These are phyloP conservation scores for Tanacetum coccineum DNA, from an alignment of 129 eudicot genomes.

Conservation along the genomic window DNA sequence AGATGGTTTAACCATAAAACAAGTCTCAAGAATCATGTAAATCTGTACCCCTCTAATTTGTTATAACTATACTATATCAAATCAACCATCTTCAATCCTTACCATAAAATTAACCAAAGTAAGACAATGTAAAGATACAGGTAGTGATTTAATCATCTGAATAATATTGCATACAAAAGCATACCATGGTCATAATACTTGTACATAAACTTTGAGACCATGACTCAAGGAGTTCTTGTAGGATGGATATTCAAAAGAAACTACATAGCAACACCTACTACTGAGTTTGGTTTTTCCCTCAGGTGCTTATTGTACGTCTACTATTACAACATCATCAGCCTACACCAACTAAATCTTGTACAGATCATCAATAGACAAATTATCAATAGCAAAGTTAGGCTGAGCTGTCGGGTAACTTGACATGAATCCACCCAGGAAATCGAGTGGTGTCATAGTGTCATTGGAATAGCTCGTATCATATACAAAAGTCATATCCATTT, in stretches of 20 bases:
- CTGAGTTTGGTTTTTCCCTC: slow-evolving; percentile 19
- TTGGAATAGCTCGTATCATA: slow-evolving; percentile 59
- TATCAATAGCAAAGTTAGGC: slow-evolving; percentile 51
- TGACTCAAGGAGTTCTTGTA: slow-evolving; percentile 25
- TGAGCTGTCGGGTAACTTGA: slow-evolving; percentile 46
- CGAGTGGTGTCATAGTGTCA: slow-evolving; percentile 47
- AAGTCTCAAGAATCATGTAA: too few relatives aligned
- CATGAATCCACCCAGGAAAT: slow-evolving; percentile 56
- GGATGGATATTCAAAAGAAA: slow-evolving; percentile 27
- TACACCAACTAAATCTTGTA: slow-evolving; percentile 33
- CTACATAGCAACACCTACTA: slow-evolving; percentile 27
- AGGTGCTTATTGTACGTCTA: slow-evolving; percentile 30
- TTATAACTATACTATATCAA: too few relatives aligned
- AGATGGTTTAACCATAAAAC: too few relatives aligned
- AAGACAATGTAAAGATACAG: too few relatives aligned
- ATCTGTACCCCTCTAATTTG: too few relatives aligned
- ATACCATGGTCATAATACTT: slow-evolving; percentile 6
- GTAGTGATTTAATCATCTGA: too few relatives aligned
- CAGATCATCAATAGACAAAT: slow-evolving; percentile 52
- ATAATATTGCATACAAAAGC: too few relatives aligned
- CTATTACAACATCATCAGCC: slow-evolving; percentile 30
- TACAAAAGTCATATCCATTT: slow-evolving; percentile 39
- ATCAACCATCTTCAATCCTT: too few relatives aligned
- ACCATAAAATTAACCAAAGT: too few relatives aligned
- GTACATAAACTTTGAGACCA: slow-evolving; percentile 24